Base-by-base conservation (phyloP, 495 filamentous ascomycete species). In the Letharia columbiana region DNA sequence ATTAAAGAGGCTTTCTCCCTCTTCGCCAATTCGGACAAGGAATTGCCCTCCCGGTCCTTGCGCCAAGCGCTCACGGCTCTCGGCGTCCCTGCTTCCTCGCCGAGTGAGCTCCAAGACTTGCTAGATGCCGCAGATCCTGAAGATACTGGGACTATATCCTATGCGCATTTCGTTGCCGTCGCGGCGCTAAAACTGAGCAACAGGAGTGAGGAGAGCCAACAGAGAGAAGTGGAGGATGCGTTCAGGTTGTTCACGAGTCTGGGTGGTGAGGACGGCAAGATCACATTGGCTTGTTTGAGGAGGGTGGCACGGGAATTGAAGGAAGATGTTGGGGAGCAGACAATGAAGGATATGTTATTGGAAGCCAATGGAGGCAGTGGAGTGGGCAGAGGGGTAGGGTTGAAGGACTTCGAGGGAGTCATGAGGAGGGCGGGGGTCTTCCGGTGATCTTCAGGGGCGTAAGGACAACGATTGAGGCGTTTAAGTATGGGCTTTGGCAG, bases 331-430 rank as follows among this genome's bases (percentile, higher is more conserved):
- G 82, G 81, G 23, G 94, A 97, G 70, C 84, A 89, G 31, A 70
- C 96, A 73, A 76, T 98, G 69, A 83, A 81, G 76, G 91, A 96
- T 80, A 98, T 98, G 94, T 86, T 98, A 56, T 73, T 89, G 49
- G 94, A 97, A 80, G 94, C 91, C 68, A 96, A 92, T 75, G 91
- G 89, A 1, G 91, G 90, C 5, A 84, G 78, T 9, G 88, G 88
- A 17, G 80, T 92, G 12, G 82, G 81, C 40, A 82, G 76, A 64
- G 92, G 91, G 13, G 94, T 96, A 39, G 82, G 79, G 57, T 76
- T 86, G 71, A 87, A 86, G 59, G 90, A 95, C 73, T 96, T 97
- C 75, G 88, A 91, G 76, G 84, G 80, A 60, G 89, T 96, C 18
- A 91, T 96, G 92, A 83, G 78, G 62, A 79, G 91, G 73, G 92